phyloP scores from a whole-genome alignment of 371 early-diverging fungal species.

The Mortierella sp. region DNA sequence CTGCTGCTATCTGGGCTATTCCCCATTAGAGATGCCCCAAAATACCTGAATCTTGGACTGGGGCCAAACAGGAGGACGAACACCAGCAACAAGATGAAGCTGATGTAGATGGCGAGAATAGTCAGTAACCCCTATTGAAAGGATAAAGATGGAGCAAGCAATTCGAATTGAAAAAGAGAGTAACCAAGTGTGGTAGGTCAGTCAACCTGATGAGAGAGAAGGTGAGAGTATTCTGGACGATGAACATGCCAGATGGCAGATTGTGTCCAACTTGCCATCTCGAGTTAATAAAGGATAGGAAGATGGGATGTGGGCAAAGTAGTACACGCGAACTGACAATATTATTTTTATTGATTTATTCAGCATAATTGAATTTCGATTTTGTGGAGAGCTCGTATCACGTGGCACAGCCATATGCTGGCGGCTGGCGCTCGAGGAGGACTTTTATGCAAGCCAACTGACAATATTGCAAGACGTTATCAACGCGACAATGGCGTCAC shows the following conservation, averaged over 20 bases:
- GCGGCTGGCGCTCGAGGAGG: too few species aligned
- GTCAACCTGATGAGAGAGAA: neutral
- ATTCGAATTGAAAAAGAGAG: neutral
- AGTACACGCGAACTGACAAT: too few species aligned
- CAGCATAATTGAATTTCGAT: too few species aligned
- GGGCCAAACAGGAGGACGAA: conserved; percentile 64
- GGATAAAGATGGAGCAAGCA: neutral
- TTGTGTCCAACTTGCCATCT: neutral
- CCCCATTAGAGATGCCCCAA: neutral
- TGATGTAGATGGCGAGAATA: conserved; percentile 51
- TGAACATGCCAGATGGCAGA: neutral
- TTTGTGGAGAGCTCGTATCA: too few species aligned
- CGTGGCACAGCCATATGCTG: neutral
- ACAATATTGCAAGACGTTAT: neutral
- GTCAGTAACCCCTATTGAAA: conserved; percentile 36
- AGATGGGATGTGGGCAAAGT: neutral
- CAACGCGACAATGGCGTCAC: too few species aligned
- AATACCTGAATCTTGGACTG: conserved; percentile 61
- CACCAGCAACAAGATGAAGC: conserved; percentile 56
- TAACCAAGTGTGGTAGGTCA: too few species aligned
- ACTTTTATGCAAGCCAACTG: too few species aligned
- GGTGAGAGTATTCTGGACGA: too few species aligned
- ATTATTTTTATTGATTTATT: too few species aligned
- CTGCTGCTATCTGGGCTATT: neutral
- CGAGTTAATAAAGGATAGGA: neutral